These are phyloP conservation scores for Penicillium aurantiogriseum DNA, from an alignment of 2,329 filamentous ascomycete species.

Conservation along the genomic window DNA sequence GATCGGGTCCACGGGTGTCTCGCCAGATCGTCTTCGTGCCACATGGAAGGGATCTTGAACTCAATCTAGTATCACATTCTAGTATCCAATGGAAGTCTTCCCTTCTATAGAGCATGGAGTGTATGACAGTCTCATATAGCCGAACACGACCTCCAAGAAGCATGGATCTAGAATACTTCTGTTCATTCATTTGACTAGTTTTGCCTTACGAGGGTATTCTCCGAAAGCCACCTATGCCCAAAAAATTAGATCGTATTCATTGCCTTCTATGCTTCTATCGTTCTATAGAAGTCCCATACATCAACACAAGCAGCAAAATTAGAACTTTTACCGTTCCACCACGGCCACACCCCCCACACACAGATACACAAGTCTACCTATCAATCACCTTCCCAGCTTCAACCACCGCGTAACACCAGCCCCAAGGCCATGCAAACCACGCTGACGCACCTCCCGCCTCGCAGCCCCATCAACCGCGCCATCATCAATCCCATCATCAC, in stretches of 20 bases:
- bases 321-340: background rate
- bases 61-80: background rate
- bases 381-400: conserved; percentile 3
- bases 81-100: background rate
- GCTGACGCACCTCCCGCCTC: conserved; percentile 35
- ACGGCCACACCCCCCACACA: background rate
- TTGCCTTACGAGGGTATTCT: background rate
- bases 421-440: conserved; percentile 38
- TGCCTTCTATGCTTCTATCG: background rate
- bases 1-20: background rate
- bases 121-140: background rate
- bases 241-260: background rate
- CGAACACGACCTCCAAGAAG: background rate
- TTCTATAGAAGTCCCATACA: background rate
- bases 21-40: background rate
- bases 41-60: conserved; percentile 1
- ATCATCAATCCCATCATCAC: conserved; percentile 8
- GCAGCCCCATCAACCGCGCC: conserved; percentile 35
- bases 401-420: conserved; percentile 18
- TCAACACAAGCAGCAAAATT: background rate
- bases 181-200: background rate
- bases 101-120: background rate
- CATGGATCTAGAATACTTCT: no score
- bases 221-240: background rate
- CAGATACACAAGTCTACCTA: background rate